Evolutionary conservation across 495 filamentous ascomycete species (phyloP), one percentile per base, ranked within the genome.

Genomic region (Polyplosphaeria fusca): DNA sequence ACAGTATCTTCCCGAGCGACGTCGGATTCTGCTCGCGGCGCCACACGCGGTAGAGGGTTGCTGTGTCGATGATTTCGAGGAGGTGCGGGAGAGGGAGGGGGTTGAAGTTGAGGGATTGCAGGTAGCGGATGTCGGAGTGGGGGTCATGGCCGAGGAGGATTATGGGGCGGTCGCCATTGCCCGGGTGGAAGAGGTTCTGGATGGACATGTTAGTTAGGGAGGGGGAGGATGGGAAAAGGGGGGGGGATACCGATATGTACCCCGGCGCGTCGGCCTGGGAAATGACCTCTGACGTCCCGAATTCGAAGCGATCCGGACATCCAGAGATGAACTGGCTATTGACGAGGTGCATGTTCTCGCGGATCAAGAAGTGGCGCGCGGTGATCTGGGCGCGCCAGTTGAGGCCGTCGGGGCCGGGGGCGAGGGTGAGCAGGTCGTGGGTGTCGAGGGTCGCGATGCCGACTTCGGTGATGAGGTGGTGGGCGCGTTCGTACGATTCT

Each of bases 381-480:
- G 76, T 73, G 57, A 97, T 85, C 22, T 75, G 66, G 0, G 72
- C 61, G 9, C 78, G 74, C 92, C 91, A 91, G 54, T 82, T 74
- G 40, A 70, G 55, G 3, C 82, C 86, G 28, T 70, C 65, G 11
- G 75, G 58, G 11, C 87, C 86, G 19, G 88, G 87, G 2, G 81
- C 61, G 22, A 82, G 22, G 12, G 65, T 68, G 16, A 61, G 59
- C 27, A 79, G 71, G 53, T 86, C 79, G 9, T 70, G 58, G 2
- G 86, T 89, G 70, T 98, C 93, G 19, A 98, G 80, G 9, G 79
- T 82, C 7, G 89, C 84, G 43, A 98, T 76, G 28, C 93, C 93
- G 48, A 98, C 76, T 67, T 98, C 93, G 3, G 90, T 95, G 55
- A 96, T 73, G 1, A 77, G 64, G 41, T 73, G 70, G 3, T 77